Base-by-base conservation (phyloP, 1,284 basidiomycete genomes). In the Rhodotorula sp. region DNA sequence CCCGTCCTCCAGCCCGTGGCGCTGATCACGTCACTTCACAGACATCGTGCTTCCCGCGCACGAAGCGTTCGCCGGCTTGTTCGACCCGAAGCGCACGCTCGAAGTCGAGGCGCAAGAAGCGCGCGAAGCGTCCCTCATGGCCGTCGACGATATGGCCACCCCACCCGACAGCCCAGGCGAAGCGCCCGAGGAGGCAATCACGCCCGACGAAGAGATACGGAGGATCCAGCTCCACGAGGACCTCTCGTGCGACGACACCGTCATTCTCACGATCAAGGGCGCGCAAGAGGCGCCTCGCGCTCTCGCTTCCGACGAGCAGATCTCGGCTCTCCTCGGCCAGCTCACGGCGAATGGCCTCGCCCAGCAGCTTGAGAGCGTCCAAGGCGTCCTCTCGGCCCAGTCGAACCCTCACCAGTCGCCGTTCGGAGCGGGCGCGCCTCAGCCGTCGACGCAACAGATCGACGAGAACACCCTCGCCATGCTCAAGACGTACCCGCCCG, bases 261-360 rank as follows among this genome's bases (percentile, higher is more conserved):
- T 66, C 39, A 20, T 49, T 10, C 36, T 46, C 4, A 54, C 48
- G 22, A 71, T 71, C 59, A 62, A 56, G 19, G n/a, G 29, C 52
- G 71, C 71, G 19, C 71, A 70, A 4, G 24, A 56, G 9, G 34
- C 52, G 3, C 1, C n/a, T 7, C 60, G 57, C 20, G 48, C 20
- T 0, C 59, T 66, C 34, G 71, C 60, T 7, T 57, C 54, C 19
- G 58, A 59, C 48, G 67, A 73, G 39, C 52, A 66, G 56, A 59
- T 73, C 53, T 27, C 30, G 15, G 51, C 47, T 7, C 51, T 73
- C 30, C 65, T 73, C 53, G 60, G 68, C 4, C 66, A 72, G 52
- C 64, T 72, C 11, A 22, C 61, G 52, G 15, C 52, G 24, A 62
- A 54, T 44, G 27, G 53, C 0, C 15, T 22, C 32, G 59, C 36